Evolutionary conservation across 306 rosid genomes (phyloP).

Genomic region (Dryas drummondii): DNA sequence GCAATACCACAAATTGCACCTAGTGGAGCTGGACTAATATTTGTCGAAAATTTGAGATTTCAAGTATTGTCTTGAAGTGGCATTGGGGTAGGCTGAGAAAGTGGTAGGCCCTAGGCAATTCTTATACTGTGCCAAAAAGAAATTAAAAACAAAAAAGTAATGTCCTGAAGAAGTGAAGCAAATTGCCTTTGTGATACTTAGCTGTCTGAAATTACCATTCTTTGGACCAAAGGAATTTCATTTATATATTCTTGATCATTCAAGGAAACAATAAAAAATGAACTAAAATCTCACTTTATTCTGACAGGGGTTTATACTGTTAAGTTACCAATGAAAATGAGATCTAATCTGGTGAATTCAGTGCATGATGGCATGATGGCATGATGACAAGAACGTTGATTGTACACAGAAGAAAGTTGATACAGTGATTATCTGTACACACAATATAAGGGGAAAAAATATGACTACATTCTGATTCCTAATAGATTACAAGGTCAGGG

Average conservation of each 20-base stretch:
- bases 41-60: no score
- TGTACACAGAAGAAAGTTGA: not conserved
- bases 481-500: not conserved
- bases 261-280: not conserved
- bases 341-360: slow-evolving; percentile 3
- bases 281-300: not conserved
- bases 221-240: not conserved
- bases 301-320: not conserved
- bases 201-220: not conserved
- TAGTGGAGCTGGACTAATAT: not conserved
- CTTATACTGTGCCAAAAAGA: no score
- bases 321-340: not conserved
- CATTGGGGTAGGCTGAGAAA: no score
- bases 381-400: not conserved
- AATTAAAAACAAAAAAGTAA: not conserved
- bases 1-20: not conserved
- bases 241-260: not conserved
- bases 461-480: not conserved
- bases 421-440: not conserved
- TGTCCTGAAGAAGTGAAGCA: not conserved
- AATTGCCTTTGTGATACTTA: not conserved
- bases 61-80: not conserved
- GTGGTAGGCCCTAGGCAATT: no score
- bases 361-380: not conserved
- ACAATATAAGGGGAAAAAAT: not conserved